Conservation (phyloP, 2,329 filamentous ascomycete species). For the Fusarium subglutinans region DNA sequence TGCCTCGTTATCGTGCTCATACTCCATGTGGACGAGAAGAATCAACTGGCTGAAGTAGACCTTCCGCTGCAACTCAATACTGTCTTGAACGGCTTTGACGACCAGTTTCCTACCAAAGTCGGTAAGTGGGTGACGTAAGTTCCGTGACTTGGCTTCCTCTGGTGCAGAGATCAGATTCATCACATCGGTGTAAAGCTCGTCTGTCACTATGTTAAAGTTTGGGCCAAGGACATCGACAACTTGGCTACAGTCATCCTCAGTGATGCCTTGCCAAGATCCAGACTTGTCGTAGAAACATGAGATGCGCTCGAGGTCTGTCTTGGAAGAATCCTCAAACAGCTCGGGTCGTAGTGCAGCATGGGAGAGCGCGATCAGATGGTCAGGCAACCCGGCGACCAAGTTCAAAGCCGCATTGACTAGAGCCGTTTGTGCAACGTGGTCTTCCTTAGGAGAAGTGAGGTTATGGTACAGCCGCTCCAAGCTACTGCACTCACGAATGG, state of each 20-base stretch:
- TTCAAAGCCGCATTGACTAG: slow-evolving; percentile 75
- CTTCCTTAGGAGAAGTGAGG: slow-evolving; percentile 59
- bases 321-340: slow-evolving; percentile 76
- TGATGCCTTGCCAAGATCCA: slow-evolving; percentile 80
- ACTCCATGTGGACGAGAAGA: slow-evolving; percentile 86
- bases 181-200: slow-evolving; percentile 63
- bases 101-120: slow-evolving; percentile 80
- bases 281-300: slow-evolving; percentile 81
- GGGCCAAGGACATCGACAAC: slow-evolving; percentile 76
- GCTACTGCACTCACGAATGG: slow-evolving; percentile 80
- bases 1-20: slow-evolving; percentile 78
- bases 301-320: slow-evolving; percentile 77
- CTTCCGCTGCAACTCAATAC: slow-evolving; percentile 74
- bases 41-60: slow-evolving; percentile 85
- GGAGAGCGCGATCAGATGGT: slow-evolving; percentile 74
- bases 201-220: slow-evolving; percentile 67
- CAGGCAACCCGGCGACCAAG: slow-evolving; percentile 76
- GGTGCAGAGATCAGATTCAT: slow-evolving; percentile 56
- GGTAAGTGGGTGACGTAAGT: slow-evolving; percentile 66
- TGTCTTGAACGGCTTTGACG: slow-evolving; percentile 82
- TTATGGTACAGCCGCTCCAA: slow-evolving; percentile 83
- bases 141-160: slow-evolving; percentile 57
- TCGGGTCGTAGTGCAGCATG: slow-evolving; percentile 75
- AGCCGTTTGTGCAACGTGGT: slow-evolving; percentile 63
- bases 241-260: slow-evolving; percentile 80